Evolutionary conservation across 768 basidiomycete genomes (phyloP).

Genomic region (Scleroderma bovista): DNA sequence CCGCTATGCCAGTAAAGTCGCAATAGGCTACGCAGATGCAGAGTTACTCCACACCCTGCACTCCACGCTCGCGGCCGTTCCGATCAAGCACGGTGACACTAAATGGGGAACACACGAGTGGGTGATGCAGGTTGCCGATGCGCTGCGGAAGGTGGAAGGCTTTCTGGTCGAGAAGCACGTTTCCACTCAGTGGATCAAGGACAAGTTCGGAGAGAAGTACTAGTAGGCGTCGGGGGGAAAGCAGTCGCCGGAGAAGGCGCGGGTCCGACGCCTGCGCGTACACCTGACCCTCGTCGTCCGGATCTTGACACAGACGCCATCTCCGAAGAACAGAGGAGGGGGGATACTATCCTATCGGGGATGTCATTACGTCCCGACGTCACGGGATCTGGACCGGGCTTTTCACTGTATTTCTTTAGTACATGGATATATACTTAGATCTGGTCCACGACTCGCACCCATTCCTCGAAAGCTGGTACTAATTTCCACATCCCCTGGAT

Average conservation of each 20-base stretch:
- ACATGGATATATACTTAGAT: neutral
- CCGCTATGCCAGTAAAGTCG: constrained; percentile 9
- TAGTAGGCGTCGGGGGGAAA: neutral
- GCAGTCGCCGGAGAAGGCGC: no score
- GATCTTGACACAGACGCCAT: no score
- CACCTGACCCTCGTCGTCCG: no score
- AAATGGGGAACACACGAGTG: constrained; percentile 25
- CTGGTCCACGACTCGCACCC: neutral
- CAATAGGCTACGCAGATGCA: constrained; percentile 23
- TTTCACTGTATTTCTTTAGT: no score
- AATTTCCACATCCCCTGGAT: no score
- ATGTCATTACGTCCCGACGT: no score
- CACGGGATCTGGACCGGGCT: no score
- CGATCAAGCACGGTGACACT: constrained; percentile 21
- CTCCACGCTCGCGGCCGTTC: constrained; percentile 21
- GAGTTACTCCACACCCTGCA: constrained; percentile 25
- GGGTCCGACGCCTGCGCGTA: no score
- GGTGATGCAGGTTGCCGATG: constrained; percentile 28
- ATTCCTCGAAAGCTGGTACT: no score
- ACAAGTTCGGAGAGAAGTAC: constrained; percentile 23
- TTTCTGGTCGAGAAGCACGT: constrained; percentile 27
- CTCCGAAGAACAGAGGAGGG: no score
- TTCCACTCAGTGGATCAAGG: constrained; percentile 24
- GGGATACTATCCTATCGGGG: no score
- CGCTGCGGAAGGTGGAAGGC: constrained; percentile 23